Evolutionary conservation across 257 asterid genomes (phyloP), one percentile per base, ranked within the genome.

Genomic region (Fraxinus cuspidata): DNA sequence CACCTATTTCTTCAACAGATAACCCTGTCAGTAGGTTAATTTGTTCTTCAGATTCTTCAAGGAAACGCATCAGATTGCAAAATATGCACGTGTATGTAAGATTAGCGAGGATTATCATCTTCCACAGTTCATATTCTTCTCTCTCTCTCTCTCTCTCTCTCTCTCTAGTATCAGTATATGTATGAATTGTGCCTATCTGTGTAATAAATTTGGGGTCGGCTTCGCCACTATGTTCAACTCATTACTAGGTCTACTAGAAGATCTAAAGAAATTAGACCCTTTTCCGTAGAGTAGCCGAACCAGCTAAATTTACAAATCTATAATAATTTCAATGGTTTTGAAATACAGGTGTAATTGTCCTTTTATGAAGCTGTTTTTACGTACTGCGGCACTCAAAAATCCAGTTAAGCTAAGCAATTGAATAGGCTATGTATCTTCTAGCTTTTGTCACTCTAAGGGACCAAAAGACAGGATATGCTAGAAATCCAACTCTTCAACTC

Each of bases 391-490:
- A 40, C 23, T 64, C 58, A 60, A 65, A 60, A 65, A 66, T 81
- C 80, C 82, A 82, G 83, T 83, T 83, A 75, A 68, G 81, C 65
- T 25, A 28, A 58, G 73, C 79, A 86, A 81, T 83, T 81, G 31
- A 76, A 84, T 75, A 80, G 76, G 44, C 42, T 38, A 65, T 32
- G 72, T 34, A 47, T 63, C 74, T 86, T 64, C 80, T 77, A 83
- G 78, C 53, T 42, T 85, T 78, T 77, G 81, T 79, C 40, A 29
- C 64, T 58, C 53, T 25, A 69, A 78, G 83, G 85, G 80, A 79
- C 88, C 87, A 82, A 84, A 58, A 77, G 90, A 85, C 90, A 87
- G 79, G 82, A 79, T 82, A 63, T 49, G 83, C 67, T 38, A 81
- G 73, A 77, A 70, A 25, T 79, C 83, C 90, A 83, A 78, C 88